A percentile compares a stretch with the other conserved stretches of the same genome.
Evolutionary conservation across 2,329 filamentous ascomycete genomes (phyloP).

Genomic region (Chaetothyriales sp.): DNA sequence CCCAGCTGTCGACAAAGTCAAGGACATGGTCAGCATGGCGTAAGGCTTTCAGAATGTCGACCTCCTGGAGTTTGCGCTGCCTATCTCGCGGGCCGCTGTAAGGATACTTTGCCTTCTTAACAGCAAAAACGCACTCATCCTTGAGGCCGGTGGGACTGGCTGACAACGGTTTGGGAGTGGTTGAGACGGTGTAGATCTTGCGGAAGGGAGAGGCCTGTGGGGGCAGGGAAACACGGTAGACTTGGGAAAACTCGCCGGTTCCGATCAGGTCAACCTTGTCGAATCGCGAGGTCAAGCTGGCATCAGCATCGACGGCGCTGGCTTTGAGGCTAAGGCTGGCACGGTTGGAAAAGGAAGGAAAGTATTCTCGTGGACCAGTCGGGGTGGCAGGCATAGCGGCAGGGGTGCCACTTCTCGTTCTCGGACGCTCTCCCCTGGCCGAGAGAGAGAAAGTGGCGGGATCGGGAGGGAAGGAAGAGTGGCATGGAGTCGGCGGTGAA

Average conservation of each 20-base stretch:
- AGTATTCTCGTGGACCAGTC: conserved; percentile 48
- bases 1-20: conserved; percentile 74
- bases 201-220: conserved; percentile 24
- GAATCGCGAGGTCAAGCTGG: conserved; percentile 59
- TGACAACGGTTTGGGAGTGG: conserved; percentile 35
- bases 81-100: conserved; percentile 66
- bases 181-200: conserved; percentile 30
- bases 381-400: conserved; percentile 62
- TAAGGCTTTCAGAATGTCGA: conserved; percentile 60
- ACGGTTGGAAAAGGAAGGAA: conserved; percentile 42
- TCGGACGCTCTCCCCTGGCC: conserved; percentile 35
- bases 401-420: conserved; percentile 23
- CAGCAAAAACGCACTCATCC: conserved; percentile 58
- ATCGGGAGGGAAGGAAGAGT: conserved; percentile 59
- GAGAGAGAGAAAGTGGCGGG: conserved; percentile 74
- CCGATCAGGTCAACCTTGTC: conserved; percentile 66
- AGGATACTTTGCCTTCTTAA: conserved; percentile 80
- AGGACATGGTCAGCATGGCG: conserved; percentile 72
- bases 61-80: conserved; percentile 71
- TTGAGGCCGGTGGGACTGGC: conserved; percentile 30
- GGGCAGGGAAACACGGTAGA: conserved; percentile 57
- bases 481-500: conserved; percentile 66
- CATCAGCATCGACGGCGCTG: conserved; percentile 59
- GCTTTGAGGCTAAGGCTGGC: conserved; percentile 57
- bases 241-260: conserved; percentile 82